Evolutionary conservation across 805 yeast genomes (phyloP).

Genomic region (Komagataella populi): DNA sequence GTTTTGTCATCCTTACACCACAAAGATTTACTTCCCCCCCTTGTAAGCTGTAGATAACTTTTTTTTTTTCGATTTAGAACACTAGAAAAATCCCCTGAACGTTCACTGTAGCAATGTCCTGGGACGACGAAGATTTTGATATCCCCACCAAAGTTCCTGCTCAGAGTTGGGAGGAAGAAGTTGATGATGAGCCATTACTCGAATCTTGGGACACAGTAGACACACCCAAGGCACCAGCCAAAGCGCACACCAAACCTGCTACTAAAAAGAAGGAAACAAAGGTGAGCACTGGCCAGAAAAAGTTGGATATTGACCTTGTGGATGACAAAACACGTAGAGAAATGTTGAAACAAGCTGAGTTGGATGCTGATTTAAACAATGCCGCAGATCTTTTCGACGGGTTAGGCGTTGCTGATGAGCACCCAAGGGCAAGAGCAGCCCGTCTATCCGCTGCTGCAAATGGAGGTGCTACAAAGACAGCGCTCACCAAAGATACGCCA

Average conservation of each 20-base stretch:
- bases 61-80: too few species aligned
- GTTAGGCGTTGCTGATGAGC: slow-evolving; percentile 39
- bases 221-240: slow-evolving; percentile 50
- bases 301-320: slow-evolving; percentile 48
- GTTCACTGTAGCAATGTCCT: not conserved
- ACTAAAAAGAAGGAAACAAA: slow-evolving; percentile 21
- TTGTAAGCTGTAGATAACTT: not conserved
- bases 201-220: slow-evolving; percentile 80
- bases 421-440: slow-evolving; percentile 38
- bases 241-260: slow-evolving; percentile 14
- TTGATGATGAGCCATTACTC: slow-evolving; percentile 61
- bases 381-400: slow-evolving; percentile 90
- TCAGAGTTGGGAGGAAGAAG: slow-evolving; percentile 74
- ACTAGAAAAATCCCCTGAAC: not conserved
- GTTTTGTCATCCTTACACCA: not conserved
- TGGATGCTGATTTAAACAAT: slow-evolving; percentile 76
- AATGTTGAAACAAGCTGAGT: slow-evolving; percentile 65
- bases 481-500: slow-evolving; percentile 48
- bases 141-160: slow-evolving; percentile 40
- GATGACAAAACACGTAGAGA: slow-evolving; percentile 68
- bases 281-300: slow-evolving; percentile 22
- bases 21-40: not conserved
- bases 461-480: slow-evolving; percentile 18
- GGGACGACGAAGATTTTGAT: slow-evolving; percentile 84
- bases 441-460: slow-evolving; percentile 27